These are phyloP conservation scores for Aspergillus ustus DNA, from an alignment of 2,329 filamentous ascomycete species.

Conservation along the genomic window DNA sequence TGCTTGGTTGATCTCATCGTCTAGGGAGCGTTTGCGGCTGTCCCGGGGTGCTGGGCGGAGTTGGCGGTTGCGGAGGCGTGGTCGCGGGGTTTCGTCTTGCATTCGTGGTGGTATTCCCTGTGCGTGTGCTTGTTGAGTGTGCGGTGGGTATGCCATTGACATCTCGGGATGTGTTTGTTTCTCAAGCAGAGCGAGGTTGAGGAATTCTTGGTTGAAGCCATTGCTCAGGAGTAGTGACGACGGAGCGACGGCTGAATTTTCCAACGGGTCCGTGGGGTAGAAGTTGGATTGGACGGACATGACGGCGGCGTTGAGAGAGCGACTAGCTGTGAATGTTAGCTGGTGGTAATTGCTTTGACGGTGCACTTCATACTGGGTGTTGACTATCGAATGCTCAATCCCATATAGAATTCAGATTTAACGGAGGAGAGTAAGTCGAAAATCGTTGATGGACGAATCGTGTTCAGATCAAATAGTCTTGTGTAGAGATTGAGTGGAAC, in stretches of 20 bases:
- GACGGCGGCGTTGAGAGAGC: neutral
- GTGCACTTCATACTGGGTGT: neutral
- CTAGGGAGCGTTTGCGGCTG: conserved; percentile 1
- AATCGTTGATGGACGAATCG: neutral
- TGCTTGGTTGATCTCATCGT: neutral
- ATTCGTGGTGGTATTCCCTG: neutral
- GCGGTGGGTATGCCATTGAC: neutral
- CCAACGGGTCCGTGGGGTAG: neutral
- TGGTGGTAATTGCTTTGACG: neutral
- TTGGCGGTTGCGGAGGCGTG: neutral
- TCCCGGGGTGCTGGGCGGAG: neutral
- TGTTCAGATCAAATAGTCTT: neutral
- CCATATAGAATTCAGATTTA: neutral
- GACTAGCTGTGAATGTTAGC: neutral
- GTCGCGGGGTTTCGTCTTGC: neutral
- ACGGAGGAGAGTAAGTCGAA: neutral
- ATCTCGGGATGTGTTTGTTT: neutral
- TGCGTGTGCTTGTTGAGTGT: neutral
- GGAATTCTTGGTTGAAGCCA: conserved; percentile 1
- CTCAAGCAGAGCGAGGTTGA: conserved; percentile 5
- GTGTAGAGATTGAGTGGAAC: neutral
- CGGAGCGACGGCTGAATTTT: neutral
- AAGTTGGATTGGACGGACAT: conserved; percentile 7
- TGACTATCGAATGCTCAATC: neutral
- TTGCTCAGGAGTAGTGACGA: conserved; percentile 1